Base-by-base conservation (phyloP, 805 yeast species). In the Cyberlindnera xylosilytica region DNA sequence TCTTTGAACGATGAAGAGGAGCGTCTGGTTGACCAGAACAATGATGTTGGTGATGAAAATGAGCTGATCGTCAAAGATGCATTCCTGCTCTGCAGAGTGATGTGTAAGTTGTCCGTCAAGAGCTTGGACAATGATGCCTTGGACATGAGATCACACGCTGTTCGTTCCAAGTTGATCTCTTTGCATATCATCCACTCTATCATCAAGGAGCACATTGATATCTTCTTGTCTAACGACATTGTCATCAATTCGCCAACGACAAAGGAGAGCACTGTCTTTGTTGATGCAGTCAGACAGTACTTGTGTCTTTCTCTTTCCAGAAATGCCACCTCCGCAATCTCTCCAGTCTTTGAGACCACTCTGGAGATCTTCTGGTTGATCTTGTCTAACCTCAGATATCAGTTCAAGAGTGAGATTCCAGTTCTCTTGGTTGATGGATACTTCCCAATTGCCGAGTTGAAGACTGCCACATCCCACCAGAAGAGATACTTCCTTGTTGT, bases 321-420 rank as follows among this genome's bases (percentile, higher is more conserved):
- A 61, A 93, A 95, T 65, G 96, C 97, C 0, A 91, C 97, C 0
- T 87, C 95, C 12, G 83, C 93, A 4, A 69, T 87, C 34, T 86
- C 96, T 0, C 91, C 97, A 3, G 93, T 93, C 8, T 93, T 86
- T 62, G 97, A 91, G 58, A 78, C 91, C 9, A 81, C 95, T 4
- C 73, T 91, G 31, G 98, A 93, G 63, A 90, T 95, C 15, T 89
- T 89, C 68, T 93, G 97, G 96, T 68, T 91, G 32, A 70, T 93
- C 52, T 71, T 91, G 31, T 78, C 89, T 19, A 85, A 88, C 54
- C 68, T 95, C 53, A 79, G 99, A 58, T 75, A 84, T 12, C 93
- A 86, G 53, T 89, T 93, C 69, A 91, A 90, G 63, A 76, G 84
- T 51, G 99, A 93, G 60, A 87, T 93, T 34, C 96, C 97, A 1